Base-by-base conservation (phyloP, 192 early-diverging fungal genomes). In the Podila clonocystis region DNA sequence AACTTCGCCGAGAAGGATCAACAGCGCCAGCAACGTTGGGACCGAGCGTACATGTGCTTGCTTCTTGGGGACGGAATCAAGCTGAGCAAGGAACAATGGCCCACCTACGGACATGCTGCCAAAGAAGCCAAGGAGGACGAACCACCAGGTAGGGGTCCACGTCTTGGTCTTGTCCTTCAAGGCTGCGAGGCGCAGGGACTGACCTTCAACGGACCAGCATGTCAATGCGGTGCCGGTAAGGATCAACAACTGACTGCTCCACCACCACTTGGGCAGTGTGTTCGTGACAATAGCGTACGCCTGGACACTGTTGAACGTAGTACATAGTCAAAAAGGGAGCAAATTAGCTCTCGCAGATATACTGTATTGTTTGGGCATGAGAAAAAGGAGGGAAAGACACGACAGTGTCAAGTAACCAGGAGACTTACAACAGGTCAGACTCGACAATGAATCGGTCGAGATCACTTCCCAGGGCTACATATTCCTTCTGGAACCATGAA, bases 141-240 rank as follows among this genome's bases (percentile, higher is more conserved):
- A 80, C 77, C 77, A 80, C 77, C 77, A 73, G 9, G 77, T 80
- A 7, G 77, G 77, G 15, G 77, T 80, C 77, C 77, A 80, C 31
- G 28, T 66, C 20, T 20, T 63, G 36, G 57, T 1, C 28, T 72
- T 63, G n/a, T 58, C 30, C 4, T 31, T 36, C 34, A 36, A 20
- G 12, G 29, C 58, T 20, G 48, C 67, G 11, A 57, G 20, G 9
- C 77, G 70, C 4, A 71, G 59, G 11, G 77, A 50, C 49, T 80
- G 77, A 2, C 77, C 77, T 13, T 80, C 77, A 30, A 80, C 77
- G 12, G 77, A 80, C 77, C 77, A 80, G 62, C 66, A 73, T 1
- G 77, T 80, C 28, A 80, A 20, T 33, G 77, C 77, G 2, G 77
- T 80, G 20, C 77, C 77, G 0, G 77, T 80, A 45, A 80, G 62